Conservation (phyloP, 371 early-diverging fungal genomes). For the Fennellomyces sp. region DNA sequence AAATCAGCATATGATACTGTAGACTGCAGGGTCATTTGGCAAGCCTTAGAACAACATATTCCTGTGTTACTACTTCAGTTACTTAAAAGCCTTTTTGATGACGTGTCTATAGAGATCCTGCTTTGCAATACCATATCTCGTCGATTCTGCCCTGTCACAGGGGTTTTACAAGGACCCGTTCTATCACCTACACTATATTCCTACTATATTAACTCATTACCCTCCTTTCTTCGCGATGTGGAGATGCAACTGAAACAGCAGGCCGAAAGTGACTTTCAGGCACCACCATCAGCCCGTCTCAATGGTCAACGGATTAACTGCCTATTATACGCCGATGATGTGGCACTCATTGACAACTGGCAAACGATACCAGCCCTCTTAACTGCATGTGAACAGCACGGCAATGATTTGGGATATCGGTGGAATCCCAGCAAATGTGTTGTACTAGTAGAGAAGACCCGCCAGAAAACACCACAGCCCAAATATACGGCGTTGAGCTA, state of each 20-base stretch:
- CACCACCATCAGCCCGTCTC: background rate
- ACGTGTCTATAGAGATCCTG: background rate
- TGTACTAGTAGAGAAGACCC: too few species aligned
- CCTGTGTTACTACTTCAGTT: background rate
- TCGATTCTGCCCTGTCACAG: slow-evolving; percentile 14
- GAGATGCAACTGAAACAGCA: background rate
- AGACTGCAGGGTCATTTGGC: slow-evolving; percentile 5
- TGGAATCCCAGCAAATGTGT: slow-evolving; percentile 24
- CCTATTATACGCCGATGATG: slow-evolving; percentile 15
- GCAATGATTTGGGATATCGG: slow-evolving; percentile 10
- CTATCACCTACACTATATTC: slow-evolving; percentile 26
- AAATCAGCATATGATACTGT: slow-evolving; percentile 19
- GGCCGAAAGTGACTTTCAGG: background rate
- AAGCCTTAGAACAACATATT: background rate
- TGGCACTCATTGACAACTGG: slow-evolving; percentile 7
- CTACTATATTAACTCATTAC: slow-evolving; percentile 24
- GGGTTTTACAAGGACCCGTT: slow-evolving; percentile 30
- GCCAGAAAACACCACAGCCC: too few species aligned
- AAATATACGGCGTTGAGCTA: too few species aligned
- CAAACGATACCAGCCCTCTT: slow-evolving; percentile 5
- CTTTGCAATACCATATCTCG: slow-evolving; percentile 7
- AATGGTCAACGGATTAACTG: background rate
- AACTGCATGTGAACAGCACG: background rate
- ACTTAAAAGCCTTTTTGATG: background rate
- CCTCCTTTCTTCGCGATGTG: slow-evolving; percentile 5